phyloP scores from a whole-genome alignment of 1,284 basidiomycete species.

The Cystobasidium pallidum region DNA sequence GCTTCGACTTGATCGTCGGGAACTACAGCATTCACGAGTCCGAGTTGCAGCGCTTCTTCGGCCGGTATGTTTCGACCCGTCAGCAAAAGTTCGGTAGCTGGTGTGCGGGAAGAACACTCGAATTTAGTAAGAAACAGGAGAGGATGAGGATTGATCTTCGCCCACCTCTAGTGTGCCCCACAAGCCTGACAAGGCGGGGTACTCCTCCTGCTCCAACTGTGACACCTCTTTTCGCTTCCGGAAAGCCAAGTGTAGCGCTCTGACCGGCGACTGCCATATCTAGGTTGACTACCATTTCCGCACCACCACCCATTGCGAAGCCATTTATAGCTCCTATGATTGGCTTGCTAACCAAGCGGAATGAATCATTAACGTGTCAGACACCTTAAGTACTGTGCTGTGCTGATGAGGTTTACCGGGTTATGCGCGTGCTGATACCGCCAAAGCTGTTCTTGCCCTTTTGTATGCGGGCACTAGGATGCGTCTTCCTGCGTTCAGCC shows the following conservation, averaged over 20 bases:
- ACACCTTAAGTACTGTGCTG: too few relatives aligned
- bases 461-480: constrained; percentile 17
- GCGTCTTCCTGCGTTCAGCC: constrained; percentile 24
- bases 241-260: constrained; percentile 72
- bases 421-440: constrained; percentile 60
- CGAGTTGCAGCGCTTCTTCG: constrained; percentile 68
- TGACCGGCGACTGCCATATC: constrained; percentile 77
- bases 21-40: constrained; percentile 69
- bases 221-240: constrained; percentile 80
- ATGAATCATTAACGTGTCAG: too few relatives aligned
- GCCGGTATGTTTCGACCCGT: constrained; percentile 71
- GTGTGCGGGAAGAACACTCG: too few relatives aligned
- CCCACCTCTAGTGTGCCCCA: constrained; percentile 50
- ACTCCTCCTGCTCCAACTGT: constrained; percentile 73
- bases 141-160: too few relatives aligned
- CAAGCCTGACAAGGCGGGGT: constrained; percentile 54
- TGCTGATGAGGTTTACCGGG: constrained; percentile 58
- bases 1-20: constrained; percentile 64
- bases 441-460: constrained; percentile 40
- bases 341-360: constrained; percentile 73
- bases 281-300: constrained; percentile 77
- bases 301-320: constrained; percentile 76
- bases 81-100: constrained; percentile 76
- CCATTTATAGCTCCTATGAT: constrained; percentile 83
- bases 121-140: too few relatives aligned